These are phyloP conservation scores for Acanthamoeba triangularis DNA, from an alignment of 208 protist species.

Conservation along the genomic window DNA sequence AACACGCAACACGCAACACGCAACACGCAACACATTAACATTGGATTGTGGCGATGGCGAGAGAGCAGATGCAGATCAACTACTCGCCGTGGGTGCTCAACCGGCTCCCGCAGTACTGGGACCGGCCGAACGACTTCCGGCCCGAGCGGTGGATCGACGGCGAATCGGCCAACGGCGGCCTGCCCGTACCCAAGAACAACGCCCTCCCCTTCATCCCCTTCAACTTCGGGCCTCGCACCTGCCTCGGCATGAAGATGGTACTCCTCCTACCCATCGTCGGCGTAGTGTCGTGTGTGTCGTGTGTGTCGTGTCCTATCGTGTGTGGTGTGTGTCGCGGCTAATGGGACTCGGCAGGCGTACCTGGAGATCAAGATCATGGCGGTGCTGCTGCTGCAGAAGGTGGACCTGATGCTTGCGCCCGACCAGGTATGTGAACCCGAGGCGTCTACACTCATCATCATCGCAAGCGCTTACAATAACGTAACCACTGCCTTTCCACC, in stretches of 20 bases:
- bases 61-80: constrained; percentile 35
- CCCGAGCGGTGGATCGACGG: constrained; percentile 58
- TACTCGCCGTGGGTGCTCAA: constrained; percentile 22
- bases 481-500: no score
- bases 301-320: neutral
- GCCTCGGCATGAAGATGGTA: constrained; percentile 76
- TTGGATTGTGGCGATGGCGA: no score
- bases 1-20: no score
- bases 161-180: neutral
- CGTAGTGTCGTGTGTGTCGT: neutral
- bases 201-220: constrained; percentile 65
- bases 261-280: neutral
- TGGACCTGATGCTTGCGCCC: neutral
- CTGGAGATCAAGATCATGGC: constrained; percentile 71
- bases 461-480: neutral
- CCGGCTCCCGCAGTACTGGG: constrained; percentile 37
- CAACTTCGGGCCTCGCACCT: constrained; percentile 68
- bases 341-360: neutral
- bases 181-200: constrained; percentile 33
- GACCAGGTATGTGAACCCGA: constrained; percentile 5
- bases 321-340: no score
- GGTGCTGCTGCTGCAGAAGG: neutral
- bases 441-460: neutral
- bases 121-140: neutral
- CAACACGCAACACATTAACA: no score